Conservation (phyloP, 2,329 filamentous ascomycete species). For the Pseudocercospora vitis region DNA sequence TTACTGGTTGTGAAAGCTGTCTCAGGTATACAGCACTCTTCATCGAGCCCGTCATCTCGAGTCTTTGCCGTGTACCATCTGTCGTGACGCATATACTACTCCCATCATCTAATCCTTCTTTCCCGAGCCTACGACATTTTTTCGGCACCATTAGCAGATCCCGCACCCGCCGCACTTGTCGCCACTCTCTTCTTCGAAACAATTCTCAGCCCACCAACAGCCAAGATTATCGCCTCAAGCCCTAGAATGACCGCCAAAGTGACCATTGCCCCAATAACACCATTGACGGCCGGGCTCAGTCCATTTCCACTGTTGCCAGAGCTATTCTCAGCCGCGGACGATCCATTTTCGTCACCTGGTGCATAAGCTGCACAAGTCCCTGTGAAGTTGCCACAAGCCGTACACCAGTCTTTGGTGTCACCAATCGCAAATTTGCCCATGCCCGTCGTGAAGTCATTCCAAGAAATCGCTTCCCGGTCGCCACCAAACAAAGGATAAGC, state of each 20-base stretch:
- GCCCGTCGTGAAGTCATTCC: conserved; percentile 64
- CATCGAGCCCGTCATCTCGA: too few relatives aligned
- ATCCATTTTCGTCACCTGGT: conserved; percentile 19
- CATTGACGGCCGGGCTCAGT: conserved; percentile 70
- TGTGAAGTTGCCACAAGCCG: conserved; percentile 69
- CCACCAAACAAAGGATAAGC: conserved; percentile 64
- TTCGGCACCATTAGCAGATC: not conserved
- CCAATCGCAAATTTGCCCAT: conserved; percentile 68
- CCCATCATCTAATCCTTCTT: not conserved
- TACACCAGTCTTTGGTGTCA: conserved; percentile 70
- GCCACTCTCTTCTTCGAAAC: conserved; percentile 53
- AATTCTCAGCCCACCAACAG: conserved; percentile 59
- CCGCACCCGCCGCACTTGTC: not conserved
- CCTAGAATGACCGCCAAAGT: conserved; percentile 64
- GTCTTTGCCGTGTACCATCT: too few relatives aligned
- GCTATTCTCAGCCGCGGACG: conserved; percentile 24
- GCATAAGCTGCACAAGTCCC: conserved; percentile 61
- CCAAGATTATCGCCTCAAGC: conserved; percentile 53
- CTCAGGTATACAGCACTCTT: too few relatives aligned
- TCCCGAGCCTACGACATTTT: conserved; percentile 9
- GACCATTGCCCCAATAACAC: conserved; percentile 74
- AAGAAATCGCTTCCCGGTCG: conserved; percentile 58
- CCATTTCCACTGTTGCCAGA: conserved; percentile 41
- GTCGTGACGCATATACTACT: not conserved
- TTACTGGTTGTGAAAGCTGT: too few relatives aligned